Evolutionary conservation across 2,329 filamentous ascomycete genomes (phyloP).

Genomic region (Ophiostoma piceae): DNA sequence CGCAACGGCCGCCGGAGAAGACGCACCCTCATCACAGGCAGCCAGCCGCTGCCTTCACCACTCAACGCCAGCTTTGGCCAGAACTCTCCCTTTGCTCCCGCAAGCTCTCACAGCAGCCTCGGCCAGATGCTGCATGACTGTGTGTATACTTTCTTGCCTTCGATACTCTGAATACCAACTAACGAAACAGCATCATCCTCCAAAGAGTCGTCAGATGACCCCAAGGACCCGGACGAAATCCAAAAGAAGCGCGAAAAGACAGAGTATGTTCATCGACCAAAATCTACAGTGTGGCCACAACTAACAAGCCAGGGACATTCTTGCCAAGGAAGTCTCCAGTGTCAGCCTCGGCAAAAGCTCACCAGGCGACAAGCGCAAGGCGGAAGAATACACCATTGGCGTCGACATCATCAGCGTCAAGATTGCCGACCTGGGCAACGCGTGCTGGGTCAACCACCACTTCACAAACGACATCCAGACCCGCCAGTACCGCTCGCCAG

Average conservation of each 20-base stretch:
- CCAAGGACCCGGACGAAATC: conserved; percentile 49
- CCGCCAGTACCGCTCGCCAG: conserved; percentile 90
- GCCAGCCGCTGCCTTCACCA: conserved; percentile 90
- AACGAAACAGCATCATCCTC: conserved; percentile 24
- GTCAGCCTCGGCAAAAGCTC: conserved; percentile 80
- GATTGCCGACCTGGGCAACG: conserved; percentile 96
- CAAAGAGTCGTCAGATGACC: conserved; percentile 34
- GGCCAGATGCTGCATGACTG: conserved; percentile 74
- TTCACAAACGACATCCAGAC: conserved; percentile 99
- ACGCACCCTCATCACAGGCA: conserved; percentile 92
- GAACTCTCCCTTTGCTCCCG: conserved; percentile 61
- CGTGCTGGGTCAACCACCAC: conserved; percentile 97
- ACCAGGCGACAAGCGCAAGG: conserved; percentile 56
- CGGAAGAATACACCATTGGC: conserved; percentile 50
- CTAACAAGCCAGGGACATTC: conserved; percentile 59
- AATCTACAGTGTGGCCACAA: neutral
- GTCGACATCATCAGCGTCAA: conserved; percentile 90
- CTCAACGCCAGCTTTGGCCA: conserved; percentile 88
- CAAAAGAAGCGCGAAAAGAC: conserved; percentile 89
- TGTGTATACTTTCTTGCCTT: neutral
- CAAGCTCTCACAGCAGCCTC: conserved; percentile 66
- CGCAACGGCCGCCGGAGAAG: conserved; percentile 84
- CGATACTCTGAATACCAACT: neutral
- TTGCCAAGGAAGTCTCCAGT: conserved; percentile 88
- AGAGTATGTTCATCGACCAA: conserved; percentile 52